A percentile compares a stretch with the other conserved stretches of the same genome.
phyloP scores from a whole-genome alignment of 140 eudicot species.

The Senecio squalidus region DNA sequence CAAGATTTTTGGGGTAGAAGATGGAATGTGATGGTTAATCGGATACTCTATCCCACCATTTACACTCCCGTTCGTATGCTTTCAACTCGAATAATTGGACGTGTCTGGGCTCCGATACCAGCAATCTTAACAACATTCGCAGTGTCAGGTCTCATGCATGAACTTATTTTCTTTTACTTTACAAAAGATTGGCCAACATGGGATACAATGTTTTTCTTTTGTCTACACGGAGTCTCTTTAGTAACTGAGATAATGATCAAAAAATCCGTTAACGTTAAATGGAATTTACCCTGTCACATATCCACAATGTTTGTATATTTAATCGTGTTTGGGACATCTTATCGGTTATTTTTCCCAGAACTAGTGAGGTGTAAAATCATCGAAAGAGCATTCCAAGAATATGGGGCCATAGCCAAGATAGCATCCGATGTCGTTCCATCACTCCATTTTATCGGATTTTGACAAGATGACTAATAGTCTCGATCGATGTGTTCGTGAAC shows the following conservation, averaged over 20 bases:
- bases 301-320: slow-evolving; percentile 19
- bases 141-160: slow-evolving; percentile 76
- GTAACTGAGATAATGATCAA: slow-evolving; percentile 43
- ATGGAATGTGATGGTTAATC: slow-evolving; percentile 72
- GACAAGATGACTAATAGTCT: not conserved
- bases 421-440: not conserved
- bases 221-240: slow-evolving; percentile 58
- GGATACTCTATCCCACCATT: slow-evolving; percentile 40
- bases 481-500: too few relatives aligned
- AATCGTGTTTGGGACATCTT: slow-evolving; percentile 40
- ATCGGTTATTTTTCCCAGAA: slow-evolving; percentile 49
- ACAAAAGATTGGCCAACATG: slow-evolving; percentile 50
- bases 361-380: slow-evolving; percentile 28
- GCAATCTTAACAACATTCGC: slow-evolving; percentile 47
- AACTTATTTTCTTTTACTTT: slow-evolving; percentile 49
- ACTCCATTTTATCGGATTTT: not conserved
- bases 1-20: slow-evolving; percentile 78
- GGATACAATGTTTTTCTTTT: slow-evolving; percentile 49
- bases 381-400: slow-evolving; percentile 45
- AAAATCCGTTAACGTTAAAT: slow-evolving; percentile 27
- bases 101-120: slow-evolving; percentile 54
- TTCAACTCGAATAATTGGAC: slow-evolving; percentile 29
- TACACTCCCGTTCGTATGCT: slow-evolving; percentile 24
- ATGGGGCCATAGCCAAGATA: slow-evolving; percentile 23
- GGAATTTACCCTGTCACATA: slow-evolving; percentile 27